These are phyloP conservation scores for Tubosaeta brunneosetosa DNA, from an alignment of 768 basidiomycete species.

Conservation along the genomic window DNA sequence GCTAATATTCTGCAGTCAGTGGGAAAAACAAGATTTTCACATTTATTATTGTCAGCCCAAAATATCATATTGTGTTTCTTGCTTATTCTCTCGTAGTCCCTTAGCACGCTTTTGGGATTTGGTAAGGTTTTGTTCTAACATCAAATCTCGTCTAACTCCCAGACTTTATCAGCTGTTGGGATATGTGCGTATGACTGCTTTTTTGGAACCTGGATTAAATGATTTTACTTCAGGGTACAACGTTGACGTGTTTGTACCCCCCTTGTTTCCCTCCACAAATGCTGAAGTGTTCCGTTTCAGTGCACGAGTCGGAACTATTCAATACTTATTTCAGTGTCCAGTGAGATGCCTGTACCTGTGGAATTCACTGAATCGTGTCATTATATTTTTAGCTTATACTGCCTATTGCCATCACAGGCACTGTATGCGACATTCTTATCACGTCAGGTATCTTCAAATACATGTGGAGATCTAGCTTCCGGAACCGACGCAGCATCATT, in stretches of 20 bases:
- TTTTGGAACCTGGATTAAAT: background rate
- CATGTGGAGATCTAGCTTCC: conserved; percentile 13
- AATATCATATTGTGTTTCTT: background rate
- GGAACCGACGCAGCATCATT: conserved; percentile 1
- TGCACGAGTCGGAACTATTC: conserved; percentile 5
- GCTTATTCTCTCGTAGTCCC: background rate
- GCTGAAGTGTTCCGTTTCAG: background rate
- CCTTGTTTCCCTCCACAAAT: background rate
- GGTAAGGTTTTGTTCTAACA: background rate
- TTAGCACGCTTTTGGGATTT: background rate
- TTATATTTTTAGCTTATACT: conserved; percentile 1
- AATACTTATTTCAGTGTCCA: background rate
- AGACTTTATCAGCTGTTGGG: background rate
- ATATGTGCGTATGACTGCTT: conserved; percentile 1
- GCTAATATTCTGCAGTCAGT: conserved; percentile 7
- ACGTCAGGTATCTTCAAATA: conserved; percentile 8
- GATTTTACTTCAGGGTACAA: background rate
- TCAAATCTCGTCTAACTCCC: background rate
- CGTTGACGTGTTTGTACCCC: conserved; percentile 1
- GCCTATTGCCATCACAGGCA: conserved; percentile 1
- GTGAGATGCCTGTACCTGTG: background rate
- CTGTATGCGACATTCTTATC: conserved; percentile 8
- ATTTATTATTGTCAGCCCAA: conserved; percentile 3
- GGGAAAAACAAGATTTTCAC: conserved; percentile 8
- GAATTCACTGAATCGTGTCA: background rate